phyloP scores from a whole-genome alignment of 1,284 basidiomycete genomes.

The Gymnopus androsaceus region DNA sequence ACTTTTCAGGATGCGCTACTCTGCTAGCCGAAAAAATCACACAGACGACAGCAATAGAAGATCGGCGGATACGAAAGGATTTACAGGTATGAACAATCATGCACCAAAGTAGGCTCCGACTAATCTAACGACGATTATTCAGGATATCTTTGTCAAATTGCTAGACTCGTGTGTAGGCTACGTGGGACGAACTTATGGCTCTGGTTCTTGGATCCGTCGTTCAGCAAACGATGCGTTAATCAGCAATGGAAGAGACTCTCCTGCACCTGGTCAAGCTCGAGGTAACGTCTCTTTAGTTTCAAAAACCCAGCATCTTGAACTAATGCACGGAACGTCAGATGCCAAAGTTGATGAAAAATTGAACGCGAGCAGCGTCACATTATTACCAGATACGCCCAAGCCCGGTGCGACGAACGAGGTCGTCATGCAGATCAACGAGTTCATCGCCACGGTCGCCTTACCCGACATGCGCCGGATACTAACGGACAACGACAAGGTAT shows the following conservation, averaged over 20 bases:
- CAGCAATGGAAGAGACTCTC: constrained; percentile 70
- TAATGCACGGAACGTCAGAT: constrained; percentile 31
- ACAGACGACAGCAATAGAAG: constrained; percentile 88
- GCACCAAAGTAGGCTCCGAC: background rate
- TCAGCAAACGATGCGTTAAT: constrained; percentile 57
- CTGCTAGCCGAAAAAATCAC: constrained; percentile 83
- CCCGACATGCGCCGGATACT: constrained; percentile 82
- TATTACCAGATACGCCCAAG: constrained; percentile 43
- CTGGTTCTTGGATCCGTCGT: constrained; percentile 78
- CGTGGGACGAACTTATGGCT: constrained; percentile 75
- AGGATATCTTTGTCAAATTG: constrained; percentile 86
- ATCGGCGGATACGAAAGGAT: constrained; percentile 86
- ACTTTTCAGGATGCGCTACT: constrained; percentile 73
- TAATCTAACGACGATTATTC: constrained; percentile 10
- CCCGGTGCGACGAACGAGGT: constrained; percentile 47
- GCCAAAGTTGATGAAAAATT: constrained; percentile 58
- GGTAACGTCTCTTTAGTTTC: constrained; percentile 5
- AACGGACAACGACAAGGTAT: constrained; percentile 83
- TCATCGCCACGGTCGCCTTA: constrained; percentile 70
- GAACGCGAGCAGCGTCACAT: constrained; percentile 43
- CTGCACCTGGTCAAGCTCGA: constrained; percentile 47
- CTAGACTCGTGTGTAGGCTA: constrained; percentile 80
- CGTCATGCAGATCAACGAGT: constrained; percentile 68
- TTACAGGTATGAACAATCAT: constrained; percentile 60
- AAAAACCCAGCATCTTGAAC: constrained; percentile 17